These are phyloP conservation scores for Neurospora tetrasperma DNA, from an alignment of 495 filamentous ascomycete species.

Conservation along the genomic window DNA sequence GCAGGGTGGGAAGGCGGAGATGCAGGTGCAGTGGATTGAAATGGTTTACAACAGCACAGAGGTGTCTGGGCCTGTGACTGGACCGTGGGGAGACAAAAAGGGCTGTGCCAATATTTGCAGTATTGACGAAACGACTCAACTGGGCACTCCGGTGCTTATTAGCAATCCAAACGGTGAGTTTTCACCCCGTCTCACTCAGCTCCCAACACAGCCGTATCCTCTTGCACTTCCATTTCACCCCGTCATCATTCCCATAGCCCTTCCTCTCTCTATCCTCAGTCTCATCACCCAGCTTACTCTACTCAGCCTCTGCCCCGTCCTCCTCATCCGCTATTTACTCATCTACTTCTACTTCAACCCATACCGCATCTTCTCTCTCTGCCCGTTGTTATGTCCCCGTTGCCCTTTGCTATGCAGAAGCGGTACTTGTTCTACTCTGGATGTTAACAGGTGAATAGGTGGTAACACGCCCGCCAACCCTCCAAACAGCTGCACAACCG, in stretches of 20 bases:
- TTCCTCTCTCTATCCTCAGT: not conserved
- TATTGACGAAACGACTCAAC: constrained; percentile 35
- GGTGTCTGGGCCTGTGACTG: not conserved
- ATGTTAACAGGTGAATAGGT: not conserved
- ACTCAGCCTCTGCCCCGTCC: not conserved
- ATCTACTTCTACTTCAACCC: not conserved
- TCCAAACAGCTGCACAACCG: constrained; percentile 14
- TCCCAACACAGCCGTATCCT: no score
- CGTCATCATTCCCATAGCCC: not conserved
- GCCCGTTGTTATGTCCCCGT: not conserved
- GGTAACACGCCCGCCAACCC: constrained; percentile 3
- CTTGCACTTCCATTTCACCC: not conserved
- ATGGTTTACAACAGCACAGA: constrained; percentile 55
- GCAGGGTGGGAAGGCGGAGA: constrained; percentile 42
- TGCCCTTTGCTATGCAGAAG: not conserved
- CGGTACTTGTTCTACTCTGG: not conserved
- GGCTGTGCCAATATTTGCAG: constrained; percentile 37
- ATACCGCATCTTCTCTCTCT: not conserved
- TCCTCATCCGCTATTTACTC: not conserved
- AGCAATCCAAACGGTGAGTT: constrained; percentile 11
- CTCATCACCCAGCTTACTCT: not conserved
- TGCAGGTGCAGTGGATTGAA: constrained; percentile 68
- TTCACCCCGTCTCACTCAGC: not conserved
- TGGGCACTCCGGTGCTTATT: constrained; percentile 26
- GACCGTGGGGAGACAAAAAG: constrained; percentile 5